These are phyloP conservation scores for Leccinum ochraceum DNA, from an alignment of 768 basidiomycete genomes.

Conservation along the genomic window DNA sequence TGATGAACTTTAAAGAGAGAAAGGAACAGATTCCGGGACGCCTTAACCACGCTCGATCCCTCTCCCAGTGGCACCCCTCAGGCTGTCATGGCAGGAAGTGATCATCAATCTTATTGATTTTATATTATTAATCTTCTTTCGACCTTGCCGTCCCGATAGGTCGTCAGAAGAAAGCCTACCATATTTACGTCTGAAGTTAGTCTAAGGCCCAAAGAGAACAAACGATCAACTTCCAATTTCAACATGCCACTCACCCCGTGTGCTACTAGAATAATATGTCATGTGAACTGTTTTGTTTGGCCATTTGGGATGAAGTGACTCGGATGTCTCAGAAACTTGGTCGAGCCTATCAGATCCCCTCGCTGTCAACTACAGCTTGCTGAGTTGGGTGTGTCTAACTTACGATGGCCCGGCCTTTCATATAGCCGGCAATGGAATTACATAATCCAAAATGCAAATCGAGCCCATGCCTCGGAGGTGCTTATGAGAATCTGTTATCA, in stretches of 20 bases:
- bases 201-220: background rate
- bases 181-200: background rate
- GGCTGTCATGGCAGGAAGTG: background rate
- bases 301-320: background rate
- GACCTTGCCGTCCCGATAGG: background rate
- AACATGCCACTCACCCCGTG: background rate
- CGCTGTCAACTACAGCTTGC: too few species aligned
- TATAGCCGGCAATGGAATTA: too few species aligned
- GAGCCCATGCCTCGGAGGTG: too few species aligned
- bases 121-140: background rate
- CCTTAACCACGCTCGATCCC: constrained; percentile 87
- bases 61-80: constrained; percentile 24
- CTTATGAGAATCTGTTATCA: too few species aligned
- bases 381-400: too few species aligned
- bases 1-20: constrained; percentile 80
- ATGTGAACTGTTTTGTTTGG: background rate
- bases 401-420: too few species aligned
- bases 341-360: background rate
- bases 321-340: background rate
- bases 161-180: background rate
- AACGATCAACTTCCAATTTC: background rate
- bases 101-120: background rate
- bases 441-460: too few species aligned
- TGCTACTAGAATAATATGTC: background rate
- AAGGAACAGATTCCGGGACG: constrained; percentile 64